Evolutionary conservation across 495 filamentous ascomycete genomes (phyloP), one percentile per base, ranked within the genome.

Genomic region (Penicillium malachiteum): DNA sequence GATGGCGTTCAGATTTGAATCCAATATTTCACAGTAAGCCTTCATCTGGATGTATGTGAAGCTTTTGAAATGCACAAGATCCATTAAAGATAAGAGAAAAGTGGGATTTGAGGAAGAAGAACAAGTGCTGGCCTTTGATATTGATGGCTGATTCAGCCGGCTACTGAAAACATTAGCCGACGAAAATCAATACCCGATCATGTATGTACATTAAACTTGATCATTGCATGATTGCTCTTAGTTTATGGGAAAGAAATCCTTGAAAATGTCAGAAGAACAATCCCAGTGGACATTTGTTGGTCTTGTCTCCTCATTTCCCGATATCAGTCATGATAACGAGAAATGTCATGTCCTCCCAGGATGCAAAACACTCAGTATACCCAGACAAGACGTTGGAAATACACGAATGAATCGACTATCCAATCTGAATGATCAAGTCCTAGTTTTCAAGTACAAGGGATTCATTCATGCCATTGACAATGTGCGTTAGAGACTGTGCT

Each of bases 391-490:
- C 26, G 58, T 72, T 2, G 65, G 37, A 14, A 3, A 53, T 33
- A 34, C 69, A 34, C 50, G 68, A 38, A 58, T 64, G 0, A 71
- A 81, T 32, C 67, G 69, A 0, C 63, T 69, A 9, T 59, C 55
- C n/a, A 68, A 71, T 18, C 54, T 81, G 31, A 64, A 62, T 30
- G 75, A 81, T 39, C 76, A 81, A 48, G 74, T 80, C 2, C 62
- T 80, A 31, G 71, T 81, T 0, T 81, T 81, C 55, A 68, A 69
- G 44, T 77, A 76, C 34, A 68, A 64, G 42, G 75, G 73, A 35
- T 79, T 77, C 40, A 50, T 81, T 17, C 76, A 80, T 59, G 77
- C 78, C 7, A 68, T 81, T n/a, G 76, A 79, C 30, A 76, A 81
- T 60, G 78, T 78, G 50, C 64, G 74, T 68, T 12, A 31, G n/a